Percentiles rank a stretch among this genome's conserved stretches.
phyloP scores from a whole-genome alignment of 2,329 filamentous ascomycete genomes.

The Biscogniauxia mediterranea region DNA sequence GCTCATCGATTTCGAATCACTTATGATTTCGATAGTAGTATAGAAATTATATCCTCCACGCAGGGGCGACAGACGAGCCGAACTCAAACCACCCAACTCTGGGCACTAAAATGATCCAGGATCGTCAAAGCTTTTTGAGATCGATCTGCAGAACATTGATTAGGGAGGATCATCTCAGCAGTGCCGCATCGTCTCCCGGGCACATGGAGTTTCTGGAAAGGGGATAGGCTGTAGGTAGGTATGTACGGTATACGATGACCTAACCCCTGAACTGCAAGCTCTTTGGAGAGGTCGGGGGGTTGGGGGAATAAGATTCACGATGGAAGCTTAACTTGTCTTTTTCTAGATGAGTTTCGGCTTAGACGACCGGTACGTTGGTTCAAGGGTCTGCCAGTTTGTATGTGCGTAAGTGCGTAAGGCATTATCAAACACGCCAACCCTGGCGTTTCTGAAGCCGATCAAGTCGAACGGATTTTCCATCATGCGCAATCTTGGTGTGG shows the following conservation, averaged over 20 bases:
- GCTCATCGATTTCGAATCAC: not conserved
- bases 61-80: no score
- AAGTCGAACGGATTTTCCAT: conserved; percentile 11
- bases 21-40: not conserved
- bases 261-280: not conserved
- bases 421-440: conserved; percentile 17
- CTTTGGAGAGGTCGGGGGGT: not conserved
- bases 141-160: not conserved
- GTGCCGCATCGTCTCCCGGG: not conserved
- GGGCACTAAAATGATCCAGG: not conserved
- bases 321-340: not conserved
- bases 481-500: conserved; percentile 7
- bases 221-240: not conserved
- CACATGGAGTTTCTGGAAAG: not conserved
- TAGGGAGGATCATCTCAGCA: not conserved
- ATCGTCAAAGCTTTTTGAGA: not conserved
- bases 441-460: conserved; percentile 14
- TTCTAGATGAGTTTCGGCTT: not conserved
- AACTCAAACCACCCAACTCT: not conserved
- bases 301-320: not conserved
- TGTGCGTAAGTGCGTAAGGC: not conserved
- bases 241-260: not conserved
- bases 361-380: not conserved
- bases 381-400: not conserved
- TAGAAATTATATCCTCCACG: not conserved